Conservation (phyloP, 2,329 filamentous ascomycete genomes). For the Hypomyces rosellus region DNA sequence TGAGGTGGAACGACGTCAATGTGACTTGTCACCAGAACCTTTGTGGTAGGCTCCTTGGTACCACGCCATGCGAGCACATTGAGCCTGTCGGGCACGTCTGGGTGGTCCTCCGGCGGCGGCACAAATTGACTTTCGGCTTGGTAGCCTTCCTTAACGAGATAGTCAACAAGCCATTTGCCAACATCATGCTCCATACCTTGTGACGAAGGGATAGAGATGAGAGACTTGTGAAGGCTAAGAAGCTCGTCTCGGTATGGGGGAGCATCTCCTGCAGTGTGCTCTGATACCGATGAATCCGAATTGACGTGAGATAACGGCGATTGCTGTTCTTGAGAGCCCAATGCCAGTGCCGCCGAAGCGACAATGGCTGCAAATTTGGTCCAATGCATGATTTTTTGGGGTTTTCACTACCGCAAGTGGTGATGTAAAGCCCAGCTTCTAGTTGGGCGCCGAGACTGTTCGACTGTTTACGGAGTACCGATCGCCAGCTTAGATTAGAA, state of each 20-base stretch:
- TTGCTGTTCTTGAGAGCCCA: conserved; percentile 10
- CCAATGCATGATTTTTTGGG: conserved; percentile 8
- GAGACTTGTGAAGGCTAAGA: conserved; percentile 64
- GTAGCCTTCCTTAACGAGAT: conserved; percentile 49
- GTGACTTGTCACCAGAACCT: conserved; percentile 67
- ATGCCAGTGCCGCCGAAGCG: conserved; percentile 9
- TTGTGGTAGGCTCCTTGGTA: conserved; percentile 40
- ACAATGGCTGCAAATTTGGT: conserved; percentile 5
- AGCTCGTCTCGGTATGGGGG: conserved; percentile 44
- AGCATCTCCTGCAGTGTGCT: conserved; percentile 13
- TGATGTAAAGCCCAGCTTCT: neutral
- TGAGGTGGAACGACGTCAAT: conserved; percentile 74
- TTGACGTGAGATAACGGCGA: conserved; percentile 2
- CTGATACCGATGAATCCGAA: neutral
- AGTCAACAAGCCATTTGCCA: conserved; percentile 60
- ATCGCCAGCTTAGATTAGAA: no score
- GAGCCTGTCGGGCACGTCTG: conserved; percentile 37
- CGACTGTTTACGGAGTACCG: no score
- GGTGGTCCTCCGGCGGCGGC: conserved; percentile 24
- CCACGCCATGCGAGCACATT: conserved; percentile 69
- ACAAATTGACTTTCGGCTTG: conserved; percentile 37
- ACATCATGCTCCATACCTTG: conserved; percentile 62
- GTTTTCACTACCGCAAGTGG: neutral
- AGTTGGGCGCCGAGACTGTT: no score
- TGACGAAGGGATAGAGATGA: conserved; percentile 70